Evolutionary conservation across 2,329 filamentous ascomycete genomes (phyloP), one percentile per base, ranked within the genome.

Genomic region (Colletotrichum filicis): DNA sequence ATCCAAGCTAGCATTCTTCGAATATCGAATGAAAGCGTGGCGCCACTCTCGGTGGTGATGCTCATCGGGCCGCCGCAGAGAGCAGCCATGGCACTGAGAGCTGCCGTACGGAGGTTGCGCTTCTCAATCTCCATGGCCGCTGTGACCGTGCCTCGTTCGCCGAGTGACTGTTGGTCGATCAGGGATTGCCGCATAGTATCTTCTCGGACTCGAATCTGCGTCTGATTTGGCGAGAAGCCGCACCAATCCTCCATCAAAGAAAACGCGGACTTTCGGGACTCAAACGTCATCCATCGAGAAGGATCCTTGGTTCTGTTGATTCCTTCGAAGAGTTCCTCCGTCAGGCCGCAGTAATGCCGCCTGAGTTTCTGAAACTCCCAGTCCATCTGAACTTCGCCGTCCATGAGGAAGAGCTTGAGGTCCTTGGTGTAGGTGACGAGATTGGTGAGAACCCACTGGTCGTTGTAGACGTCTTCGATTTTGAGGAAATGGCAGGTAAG

Each of bases 201-300:
- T 82, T 98, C 95, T 74, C 95, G 89, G 71, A 92, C 92, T 5
- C 92, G 90, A 53, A 98, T 94, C 75, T 97, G 94, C 16, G 85
- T 87, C 80, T 97, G 95, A 75, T 98, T 98, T 0, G 95, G 95
- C 8, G 95, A 98, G 81, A 97, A 98, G 2, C 97, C 97, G 80
- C 97, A 99, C 97, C 97, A 99, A 76, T 98, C 96, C 82, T 99
- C 97, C 95, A 99, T 98, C 60, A 99, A 85, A 0, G 95, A 92
- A 79, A 99, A 99, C 0, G 96, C 94, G 5, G 97, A 98, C 80
- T 98, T 98, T 53, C 97, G 89, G 14, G 95, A 94, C 81, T 99
- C 97, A 79, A 99, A 99, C 0, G 97, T 95, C 91, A 99, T 97
- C 96, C 97, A 99, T 37, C 95, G 90, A 5, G 94, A 92, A 1